These are phyloP conservation scores for Apiotrichum gracile DNA, from an alignment of 1,284 basidiomycete genomes.

Conservation along the genomic window DNA sequence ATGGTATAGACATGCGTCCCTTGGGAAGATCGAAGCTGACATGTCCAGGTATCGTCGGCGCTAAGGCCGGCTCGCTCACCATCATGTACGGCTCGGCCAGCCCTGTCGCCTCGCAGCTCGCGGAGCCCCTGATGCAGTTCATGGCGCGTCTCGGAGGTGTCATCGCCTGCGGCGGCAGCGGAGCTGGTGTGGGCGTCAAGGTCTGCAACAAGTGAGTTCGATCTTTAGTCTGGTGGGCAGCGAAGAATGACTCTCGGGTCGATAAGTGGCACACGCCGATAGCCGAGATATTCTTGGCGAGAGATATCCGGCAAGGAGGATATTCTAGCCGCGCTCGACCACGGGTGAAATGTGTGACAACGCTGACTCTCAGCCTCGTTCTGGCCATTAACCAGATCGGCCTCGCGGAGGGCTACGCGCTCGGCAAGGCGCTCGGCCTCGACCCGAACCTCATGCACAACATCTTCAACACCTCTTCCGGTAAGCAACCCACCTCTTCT, in stretches of 20 bases:
- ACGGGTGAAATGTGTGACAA: too few relatives aligned
- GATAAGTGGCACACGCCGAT: not conserved
- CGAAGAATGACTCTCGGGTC: too few relatives aligned
- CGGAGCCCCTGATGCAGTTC: constrained; percentile 31
- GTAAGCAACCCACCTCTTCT: constrained; percentile 12
- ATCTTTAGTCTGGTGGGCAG: too few relatives aligned
- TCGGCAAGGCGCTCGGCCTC: constrained; percentile 36
- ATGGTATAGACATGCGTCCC: too few relatives aligned
- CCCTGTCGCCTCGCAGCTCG: constrained; percentile 23
- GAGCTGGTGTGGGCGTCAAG: constrained; percentile 41
- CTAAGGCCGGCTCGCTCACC: constrained; percentile 33
- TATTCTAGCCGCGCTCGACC: too few relatives aligned
- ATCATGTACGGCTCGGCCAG: constrained; percentile 43
- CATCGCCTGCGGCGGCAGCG: constrained; percentile 37
- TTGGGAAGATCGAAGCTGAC: not conserved
- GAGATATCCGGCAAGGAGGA: not conserved
- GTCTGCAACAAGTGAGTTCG: constrained; percentile 41
- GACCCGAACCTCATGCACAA: constrained; percentile 33
- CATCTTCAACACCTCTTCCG: constrained; percentile 40
- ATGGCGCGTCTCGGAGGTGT: constrained; percentile 39
- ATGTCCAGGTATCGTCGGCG: constrained; percentile 30
- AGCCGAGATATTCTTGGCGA: not conserved
- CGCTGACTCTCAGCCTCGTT: constrained; percentile 28
- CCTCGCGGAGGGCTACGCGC: constrained; percentile 38
- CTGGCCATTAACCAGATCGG: constrained; percentile 45